Evolutionary conservation across 116 monocot species (phyloP), one percentile per base, ranked within the genome.

Genomic region (Thalassia testudinum): DNA sequence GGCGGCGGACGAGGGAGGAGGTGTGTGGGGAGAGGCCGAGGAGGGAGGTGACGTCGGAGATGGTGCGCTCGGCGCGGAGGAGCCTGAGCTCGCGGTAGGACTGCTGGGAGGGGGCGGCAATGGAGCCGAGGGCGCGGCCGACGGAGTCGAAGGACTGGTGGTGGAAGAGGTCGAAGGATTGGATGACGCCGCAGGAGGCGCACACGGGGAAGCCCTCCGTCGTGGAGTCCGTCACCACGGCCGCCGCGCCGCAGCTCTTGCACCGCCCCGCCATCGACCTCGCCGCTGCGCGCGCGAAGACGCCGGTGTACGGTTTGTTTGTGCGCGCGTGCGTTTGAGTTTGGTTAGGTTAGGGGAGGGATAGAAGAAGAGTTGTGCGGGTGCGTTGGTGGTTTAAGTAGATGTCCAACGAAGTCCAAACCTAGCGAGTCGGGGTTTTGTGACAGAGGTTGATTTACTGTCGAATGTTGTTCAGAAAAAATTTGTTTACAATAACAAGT

Each of bases 131-230:
- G 43, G 54, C 24, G 30, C 4, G 24, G 50, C 80, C 76, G 19
- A 40, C 53, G 40, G 59, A 26, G 42, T 38, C 47, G 66, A 73
- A 85, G 43, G 52, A 17, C 50, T 80, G 70, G 63, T 61, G n/a
- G 16, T 58, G 42, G 59, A 72, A 79, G 50, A 53, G 26, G 40
- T 72, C 73, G 28, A 68, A 22, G 45, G 21, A n/a, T 45, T 60
- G 58, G 43, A 52, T 66, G 51, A 22, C 5, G 60, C 86, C 91
- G 62, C 85, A 85, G 30, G 70, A 62, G 24, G 49, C 7, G 66
- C 91, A 91, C 27, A 78, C 62, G 22, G 34, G 65, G 40, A 37
- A 53, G 59, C 47, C 53, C n/a, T n/a, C n/a, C 1, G 67, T 44
- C 57, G 65, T 59, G 0, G 59, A 62, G 44, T 91, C 91, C 21